Evolutionary conservation across 805 yeast genomes (phyloP).

Genomic region (Lipomyces orientalis): DNA sequence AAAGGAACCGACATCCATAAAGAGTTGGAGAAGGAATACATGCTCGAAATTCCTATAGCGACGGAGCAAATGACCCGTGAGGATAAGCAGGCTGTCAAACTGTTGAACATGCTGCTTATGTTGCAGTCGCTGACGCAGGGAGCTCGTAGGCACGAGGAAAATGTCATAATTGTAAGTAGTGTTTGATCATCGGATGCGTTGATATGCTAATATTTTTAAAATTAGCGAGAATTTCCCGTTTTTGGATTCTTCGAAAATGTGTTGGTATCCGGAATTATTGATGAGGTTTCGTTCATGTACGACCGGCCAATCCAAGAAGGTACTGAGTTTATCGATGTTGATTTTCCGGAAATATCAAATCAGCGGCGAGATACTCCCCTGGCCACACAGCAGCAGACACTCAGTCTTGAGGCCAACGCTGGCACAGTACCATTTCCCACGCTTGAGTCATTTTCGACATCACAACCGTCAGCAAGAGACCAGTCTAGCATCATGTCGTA

Average conservation of each 20-base stretch:
- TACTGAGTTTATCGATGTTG: conserved; percentile 24
- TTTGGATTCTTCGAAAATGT: conserved; percentile 33
- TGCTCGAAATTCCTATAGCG: conserved; percentile 9
- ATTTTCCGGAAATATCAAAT: conserved; percentile 3
- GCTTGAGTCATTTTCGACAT: neutral
- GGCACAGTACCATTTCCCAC: neutral
- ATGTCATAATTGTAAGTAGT: conserved; percentile 11
- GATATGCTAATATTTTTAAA: conserved; percentile 1
- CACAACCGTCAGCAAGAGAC: neutral
- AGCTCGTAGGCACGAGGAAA: conserved; percentile 13
- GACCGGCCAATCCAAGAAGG: conserved; percentile 21
- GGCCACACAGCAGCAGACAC: neutral
- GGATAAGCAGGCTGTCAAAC: conserved; percentile 24
- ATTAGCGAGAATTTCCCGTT: conserved; percentile 30
- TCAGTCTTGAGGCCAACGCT: neutral
- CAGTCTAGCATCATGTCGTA: conserved; percentile 4
- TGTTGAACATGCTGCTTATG: conserved; percentile 22
- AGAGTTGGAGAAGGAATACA: conserved; percentile 21
- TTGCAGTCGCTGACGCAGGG: conserved; percentile 22
- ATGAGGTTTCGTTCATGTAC: conserved; percentile 28
- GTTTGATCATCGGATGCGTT: too few species aligned
- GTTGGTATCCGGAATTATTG: conserved; percentile 36
- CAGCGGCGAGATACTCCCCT: neutral
- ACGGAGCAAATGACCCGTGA: conserved; percentile 17
- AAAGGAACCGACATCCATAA: conserved; percentile 32